Base-by-base conservation (phyloP, 2,329 filamentous ascomycete species). In the Talaromyces atroroseus region DNA sequence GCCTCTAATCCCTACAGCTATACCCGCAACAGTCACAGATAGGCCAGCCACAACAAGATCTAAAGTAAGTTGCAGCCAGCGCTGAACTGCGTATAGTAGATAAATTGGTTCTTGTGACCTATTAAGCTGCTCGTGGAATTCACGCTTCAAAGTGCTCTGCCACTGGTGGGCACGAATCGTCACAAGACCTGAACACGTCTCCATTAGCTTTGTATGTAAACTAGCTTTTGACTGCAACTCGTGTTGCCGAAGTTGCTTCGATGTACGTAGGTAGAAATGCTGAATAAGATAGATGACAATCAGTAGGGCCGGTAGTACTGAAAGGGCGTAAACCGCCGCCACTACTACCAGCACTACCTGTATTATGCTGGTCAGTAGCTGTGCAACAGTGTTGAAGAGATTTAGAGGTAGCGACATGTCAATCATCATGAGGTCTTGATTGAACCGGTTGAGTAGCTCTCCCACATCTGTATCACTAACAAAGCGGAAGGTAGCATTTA, bases 201-300 rank as follows among this genome's bases (percentile, higher is more conserved):
- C 82, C 23, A 78, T 72, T 60, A 84, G 84, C 56, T 84, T 72
- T n/a, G 74, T 80, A 69, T 81, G 83, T 0, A 85, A 67, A 0
- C 82, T 82, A 1, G 78, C 78, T 61, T 85, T 84, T 1, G 80
- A 76, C 65, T 86, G 83, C 0, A 87, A 74, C 47, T 86, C 83
- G 5, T 86, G 65, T 23, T 84, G 73, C 48, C 83, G 76, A 8
- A 87, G 65, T 64, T 86, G 83, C 0, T 82, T 71, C 1, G 82
- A 85, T 0, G 83, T 86, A 0, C 80, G 74, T 2, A 86, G 73
- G 60, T 86, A 86, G 51, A 83, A 75, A 53, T 73, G 78, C 58
- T 84, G 82, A 0, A 85, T 65, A 2, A 50, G 16, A 18, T 50
- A 50, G 16, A 50, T 21, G n/a, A 20, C 32, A 38, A 72, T 56